Base-by-base conservation (phyloP, 805 yeast genomes). In the Starmerella ratchasimensis region DNA sequence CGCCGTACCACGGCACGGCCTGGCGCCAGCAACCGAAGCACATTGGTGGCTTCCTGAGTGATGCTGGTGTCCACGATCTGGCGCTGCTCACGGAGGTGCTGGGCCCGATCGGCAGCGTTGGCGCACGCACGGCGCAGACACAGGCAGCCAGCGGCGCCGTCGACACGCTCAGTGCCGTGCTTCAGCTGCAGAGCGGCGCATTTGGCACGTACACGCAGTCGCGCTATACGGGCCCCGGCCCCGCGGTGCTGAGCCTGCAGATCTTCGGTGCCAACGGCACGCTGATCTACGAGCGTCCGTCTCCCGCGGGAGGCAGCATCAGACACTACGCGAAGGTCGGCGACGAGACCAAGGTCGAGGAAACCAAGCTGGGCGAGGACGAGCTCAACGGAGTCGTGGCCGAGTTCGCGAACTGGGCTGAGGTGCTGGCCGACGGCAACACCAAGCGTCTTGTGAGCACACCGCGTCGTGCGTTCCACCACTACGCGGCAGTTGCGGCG, bases 31-130 rank as follows among this genome's bases (percentile, higher is more conserved):
- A 76, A 33, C 96, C 97, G 23, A 76, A 82, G 58, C 96, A 88
- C 56, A 71, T 84, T 48, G 97, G 97, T 38, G 96, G 96, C 0
- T 86, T 67, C 60, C 64, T 88, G 51, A 76, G 88, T 41, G 97
- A 88, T 53, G 96, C 95, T 53, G 97, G 96, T 56, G 97, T 88
- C 18, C 97, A 88, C 60, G 96, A 86, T 59, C 63, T 86, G 57
- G 94, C 94, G 3, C 62, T 83, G 27, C 68, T 86, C 46, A 83
- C 94, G 7, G 82, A 74, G 42, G 74, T 83, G 15, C 64, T 88
- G 38, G 96, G 97, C 37, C 64, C 67, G 18, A 76, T 83, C 13
- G 72, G 69, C 34, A 58, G 75, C 5, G 73, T 86, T 27, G 70
- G 81, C 38, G 95, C 84, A 8, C 69, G 70, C 47, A 77, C 95